Evolutionary conservation across 1,139 yeast genomes (phyloP).

Genomic region (Geotrichum bryndzae): DNA sequence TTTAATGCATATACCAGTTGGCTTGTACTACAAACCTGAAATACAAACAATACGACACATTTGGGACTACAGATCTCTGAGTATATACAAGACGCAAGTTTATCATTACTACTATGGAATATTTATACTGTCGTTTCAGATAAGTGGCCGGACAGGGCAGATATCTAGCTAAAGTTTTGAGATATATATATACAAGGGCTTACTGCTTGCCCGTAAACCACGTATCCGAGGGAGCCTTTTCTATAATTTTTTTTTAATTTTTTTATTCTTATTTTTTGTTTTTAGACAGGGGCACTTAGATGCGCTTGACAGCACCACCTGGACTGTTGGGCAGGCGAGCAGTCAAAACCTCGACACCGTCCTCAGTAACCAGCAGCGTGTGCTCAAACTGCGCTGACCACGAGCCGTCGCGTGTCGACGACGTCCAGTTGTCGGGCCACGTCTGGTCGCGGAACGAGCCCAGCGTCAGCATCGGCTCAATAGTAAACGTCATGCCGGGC

Average conservation of each 20-base stretch:
- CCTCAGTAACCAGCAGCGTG: constrained; percentile 84
- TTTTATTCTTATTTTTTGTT: background rate
- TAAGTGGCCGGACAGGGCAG: no score
- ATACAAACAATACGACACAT: background rate
- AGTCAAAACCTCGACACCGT: constrained; percentile 86
- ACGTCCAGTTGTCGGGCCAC: constrained; percentile 99
- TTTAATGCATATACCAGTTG: background rate
- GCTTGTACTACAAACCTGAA: background rate
- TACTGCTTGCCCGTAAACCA: background rate
- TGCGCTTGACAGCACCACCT: constrained; percentile 75
- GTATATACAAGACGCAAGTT: background rate
- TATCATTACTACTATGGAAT: background rate
- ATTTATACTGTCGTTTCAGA: background rate
- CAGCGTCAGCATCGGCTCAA: constrained; percentile 93
- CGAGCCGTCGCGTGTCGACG: constrained; percentile 82
- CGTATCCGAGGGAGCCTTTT: background rate
- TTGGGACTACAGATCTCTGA: background rate
- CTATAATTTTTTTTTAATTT: no score
- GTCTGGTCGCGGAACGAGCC: constrained; percentile 77
- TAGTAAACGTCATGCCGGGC: constrained; percentile 95
- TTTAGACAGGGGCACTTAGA: constrained; percentile 23
- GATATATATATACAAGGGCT: background rate
- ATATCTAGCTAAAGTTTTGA: background rate
- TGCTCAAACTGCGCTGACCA: constrained; percentile 92
- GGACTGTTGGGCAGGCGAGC: constrained; percentile 75